Evolutionary conservation across 2,329 filamentous ascomycete genomes (phyloP).

Genomic region (Xylariaceae sp.): DNA sequence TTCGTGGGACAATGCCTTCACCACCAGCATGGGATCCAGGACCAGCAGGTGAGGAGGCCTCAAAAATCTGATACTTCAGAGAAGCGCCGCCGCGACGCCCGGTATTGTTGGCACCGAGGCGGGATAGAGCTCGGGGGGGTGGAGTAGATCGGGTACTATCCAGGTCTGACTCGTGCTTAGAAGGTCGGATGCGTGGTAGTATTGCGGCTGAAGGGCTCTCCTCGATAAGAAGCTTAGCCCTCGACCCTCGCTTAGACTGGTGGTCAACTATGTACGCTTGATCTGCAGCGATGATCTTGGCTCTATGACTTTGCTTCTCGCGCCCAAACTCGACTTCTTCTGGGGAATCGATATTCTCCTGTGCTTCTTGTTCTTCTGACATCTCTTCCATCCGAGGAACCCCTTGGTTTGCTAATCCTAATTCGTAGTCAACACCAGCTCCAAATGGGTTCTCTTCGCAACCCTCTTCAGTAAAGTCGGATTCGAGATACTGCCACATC

Average conservation of each 20-base stretch:
- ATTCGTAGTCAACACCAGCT: constrained; percentile 67
- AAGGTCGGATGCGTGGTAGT: constrained; percentile 66
- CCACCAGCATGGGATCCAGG: constrained; percentile 52
- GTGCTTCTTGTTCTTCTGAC: constrained; percentile 66
- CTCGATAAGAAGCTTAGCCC: constrained; percentile 49
- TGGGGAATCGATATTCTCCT: constrained; percentile 76
- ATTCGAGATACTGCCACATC: constrained; percentile 99
- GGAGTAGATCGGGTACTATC: constrained; percentile 60
- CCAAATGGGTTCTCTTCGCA: constrained; percentile 93
- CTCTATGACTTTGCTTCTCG: constrained; percentile 73
- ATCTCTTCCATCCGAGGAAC: constrained; percentile 71
- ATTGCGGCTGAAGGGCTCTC: constrained; percentile 61
- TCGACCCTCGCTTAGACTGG: constrained; percentile 60
- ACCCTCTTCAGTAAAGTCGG: constrained; percentile 87
- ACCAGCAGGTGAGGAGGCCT: constrained; percentile 65
- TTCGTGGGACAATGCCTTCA: constrained; percentile 62
- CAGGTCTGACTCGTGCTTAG: constrained; percentile 64
- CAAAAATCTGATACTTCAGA: constrained; percentile 65
- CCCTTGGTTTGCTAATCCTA: constrained; percentile 70
- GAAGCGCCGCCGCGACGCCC: constrained; percentile 52
- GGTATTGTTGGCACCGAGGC: constrained; percentile 45
- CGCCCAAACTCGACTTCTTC: constrained; percentile 47
- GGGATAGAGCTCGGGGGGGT: constrained; percentile 50
- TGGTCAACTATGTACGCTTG: constrained; percentile 70
- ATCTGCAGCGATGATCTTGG: constrained; percentile 76